A percentile compares a stretch with the other conserved stretches of the same genome.
Evolutionary conservation across 106 monocot genomes (phyloP).

Genomic region (Ottelia alismoides): DNA sequence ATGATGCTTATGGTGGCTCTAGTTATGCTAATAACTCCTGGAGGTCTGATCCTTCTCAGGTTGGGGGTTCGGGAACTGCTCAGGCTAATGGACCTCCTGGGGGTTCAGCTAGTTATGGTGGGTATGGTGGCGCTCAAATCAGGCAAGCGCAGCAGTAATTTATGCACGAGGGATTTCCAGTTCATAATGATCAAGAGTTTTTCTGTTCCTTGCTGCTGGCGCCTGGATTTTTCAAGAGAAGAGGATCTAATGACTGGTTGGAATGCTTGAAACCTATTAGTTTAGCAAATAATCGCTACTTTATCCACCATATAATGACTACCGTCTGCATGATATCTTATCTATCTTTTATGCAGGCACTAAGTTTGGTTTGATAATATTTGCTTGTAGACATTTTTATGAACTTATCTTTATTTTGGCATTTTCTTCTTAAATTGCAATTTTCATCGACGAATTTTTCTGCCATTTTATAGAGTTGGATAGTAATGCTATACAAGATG

Average conservation of each 20-base stretch:
- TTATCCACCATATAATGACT: no score
- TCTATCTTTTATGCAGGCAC: slow-evolving; percentile 1
- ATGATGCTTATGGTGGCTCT: slow-evolving; percentile 32
- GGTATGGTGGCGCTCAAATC: slow-evolving; percentile 49
- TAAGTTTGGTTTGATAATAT: slow-evolving; percentile 1
- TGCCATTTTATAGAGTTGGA: no score
- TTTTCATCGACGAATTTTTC: no score
- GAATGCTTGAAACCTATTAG: slow-evolving; percentile 24
- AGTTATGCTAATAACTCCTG: slow-evolving; percentile 60
- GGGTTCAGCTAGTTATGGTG: slow-evolving; percentile 46
- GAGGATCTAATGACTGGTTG: slow-evolving; percentile 17
- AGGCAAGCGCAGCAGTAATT: slow-evolving; percentile 65
- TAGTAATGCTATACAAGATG: no score
- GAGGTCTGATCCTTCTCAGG: slow-evolving; percentile 76
- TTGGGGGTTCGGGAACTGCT: slow-evolving; percentile 35
- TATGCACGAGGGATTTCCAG: not conserved
- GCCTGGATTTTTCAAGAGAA: not conserved
- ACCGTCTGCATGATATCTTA: not conserved
- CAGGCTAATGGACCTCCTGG: slow-evolving; percentile 44
- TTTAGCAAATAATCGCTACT: no score
- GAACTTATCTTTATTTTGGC: not conserved
- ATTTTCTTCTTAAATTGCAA: not conserved
- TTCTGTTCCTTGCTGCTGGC: not conserved
- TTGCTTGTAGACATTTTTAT: not conserved
- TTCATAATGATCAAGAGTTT: not conserved